A percentile compares a stretch with the other conserved stretches of the same genome.
Conservation (phyloP, 768 basidiomycete genomes). For the Boletellus sp. region DNA sequence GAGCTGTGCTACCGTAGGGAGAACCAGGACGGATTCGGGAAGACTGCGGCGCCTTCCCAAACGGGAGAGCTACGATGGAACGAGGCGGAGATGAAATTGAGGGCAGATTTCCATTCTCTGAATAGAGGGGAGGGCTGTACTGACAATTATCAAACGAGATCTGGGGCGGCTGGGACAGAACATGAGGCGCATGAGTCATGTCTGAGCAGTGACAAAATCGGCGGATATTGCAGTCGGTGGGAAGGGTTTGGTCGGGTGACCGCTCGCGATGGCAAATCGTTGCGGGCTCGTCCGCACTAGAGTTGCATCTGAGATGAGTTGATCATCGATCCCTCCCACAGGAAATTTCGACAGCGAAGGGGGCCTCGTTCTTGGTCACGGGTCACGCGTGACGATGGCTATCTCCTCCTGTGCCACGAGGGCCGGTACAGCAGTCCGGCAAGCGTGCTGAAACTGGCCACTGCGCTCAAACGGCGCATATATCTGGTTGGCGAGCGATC, state of each 20-base stretch:
- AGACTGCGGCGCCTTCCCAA: constrained; percentile 15
- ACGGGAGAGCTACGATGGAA: constrained; percentile 9
- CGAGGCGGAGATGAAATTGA: constrained; percentile 32
- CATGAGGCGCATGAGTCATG: constrained; percentile 14
- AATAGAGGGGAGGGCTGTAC: constrained; percentile 2
- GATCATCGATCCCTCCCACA: too few species aligned
- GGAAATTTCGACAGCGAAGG: too few species aligned
- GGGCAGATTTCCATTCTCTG: constrained; percentile 20
- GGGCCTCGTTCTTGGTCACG: constrained; percentile 10
- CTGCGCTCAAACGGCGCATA: constrained; percentile 28
- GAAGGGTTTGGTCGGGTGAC: too few species aligned
- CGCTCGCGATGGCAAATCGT: too few species aligned
- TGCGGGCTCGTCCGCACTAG: too few species aligned
- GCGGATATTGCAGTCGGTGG: constrained; percentile 6
- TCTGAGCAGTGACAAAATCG: constrained; percentile 8
- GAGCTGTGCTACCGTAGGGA: constrained; percentile 20
- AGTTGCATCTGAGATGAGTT: too few species aligned
- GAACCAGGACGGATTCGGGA: constrained; percentile 24
- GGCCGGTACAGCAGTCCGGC: not conserved
- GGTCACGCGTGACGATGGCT: constrained; percentile 15
- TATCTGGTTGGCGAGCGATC: constrained; percentile 23
- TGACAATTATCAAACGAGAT: constrained; percentile 12
- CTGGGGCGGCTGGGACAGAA: constrained; percentile 23
- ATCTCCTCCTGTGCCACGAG: too few species aligned
- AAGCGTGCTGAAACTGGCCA: too few species aligned